Percentiles rank a stretch among this genome's conserved stretches.
phyloP scores from a whole-genome alignment of 768 basidiomycete genomes.

The Boletus edulis region DNA sequence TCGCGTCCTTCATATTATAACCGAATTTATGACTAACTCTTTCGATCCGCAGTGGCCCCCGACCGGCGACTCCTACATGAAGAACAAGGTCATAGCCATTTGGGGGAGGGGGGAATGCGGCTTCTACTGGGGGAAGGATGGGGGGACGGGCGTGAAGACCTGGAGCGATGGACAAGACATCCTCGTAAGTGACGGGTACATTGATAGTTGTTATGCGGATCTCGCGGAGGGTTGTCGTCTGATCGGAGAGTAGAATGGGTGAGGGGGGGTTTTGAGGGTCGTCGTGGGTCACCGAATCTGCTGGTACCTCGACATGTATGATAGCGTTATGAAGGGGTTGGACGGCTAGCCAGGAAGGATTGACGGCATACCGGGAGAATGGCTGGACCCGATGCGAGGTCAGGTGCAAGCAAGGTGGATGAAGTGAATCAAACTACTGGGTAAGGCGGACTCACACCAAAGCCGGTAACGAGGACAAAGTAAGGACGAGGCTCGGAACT shows the following conservation, averaged over 20 bases:
- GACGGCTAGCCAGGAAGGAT: constrained; percentile 75
- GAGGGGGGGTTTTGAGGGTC: constrained; percentile 10
- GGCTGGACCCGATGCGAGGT: constrained; percentile 40
- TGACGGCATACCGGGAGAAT: constrained; percentile 51
- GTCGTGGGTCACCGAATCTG: constrained; percentile 17
- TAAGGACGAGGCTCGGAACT: constrained; percentile 34
- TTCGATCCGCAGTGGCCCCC: constrained; percentile 64
- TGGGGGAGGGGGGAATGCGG: constrained; percentile 38
- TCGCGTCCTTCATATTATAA: constrained; percentile 67
- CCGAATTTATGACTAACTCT: constrained; percentile 64
- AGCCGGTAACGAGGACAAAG: constrained; percentile 49
- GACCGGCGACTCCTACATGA: constrained; percentile 66
- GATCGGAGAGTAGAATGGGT: constrained; percentile 2
- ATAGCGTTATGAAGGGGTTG: constrained; percentile 57
- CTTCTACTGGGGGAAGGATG: constrained; percentile 37
- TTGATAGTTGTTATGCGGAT: constrained; percentile 61
- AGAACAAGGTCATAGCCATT: constrained; percentile 68
- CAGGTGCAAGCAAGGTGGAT: constrained; percentile 15
- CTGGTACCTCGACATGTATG: constrained; percentile 40
- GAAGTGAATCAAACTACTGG: constrained; percentile 23
- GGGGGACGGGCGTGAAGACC: constrained; percentile 63
- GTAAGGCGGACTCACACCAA: constrained; percentile 45
- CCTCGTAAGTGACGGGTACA: constrained; percentile 58
- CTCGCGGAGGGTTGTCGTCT: constrained; percentile 30
- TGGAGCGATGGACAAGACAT: constrained; percentile 53